Conservation (phyloP, 2,329 filamentous ascomycete genomes). For the Zarea fungicola region DNA sequence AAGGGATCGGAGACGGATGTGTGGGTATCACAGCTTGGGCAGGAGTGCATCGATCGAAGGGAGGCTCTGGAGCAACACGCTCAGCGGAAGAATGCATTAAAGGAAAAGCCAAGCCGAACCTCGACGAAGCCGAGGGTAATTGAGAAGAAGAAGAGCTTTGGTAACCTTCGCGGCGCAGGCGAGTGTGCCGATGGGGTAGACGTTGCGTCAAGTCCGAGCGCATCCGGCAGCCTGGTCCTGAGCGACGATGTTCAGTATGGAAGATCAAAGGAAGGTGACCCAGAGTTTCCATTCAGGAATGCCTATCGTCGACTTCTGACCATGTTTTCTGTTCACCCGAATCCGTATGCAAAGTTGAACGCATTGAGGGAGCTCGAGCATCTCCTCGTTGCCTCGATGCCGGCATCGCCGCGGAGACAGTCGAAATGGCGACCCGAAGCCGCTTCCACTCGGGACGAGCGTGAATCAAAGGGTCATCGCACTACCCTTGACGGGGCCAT, state of each 20-base stretch:
- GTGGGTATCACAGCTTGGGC: constrained; percentile 70
- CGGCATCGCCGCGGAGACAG: constrained; percentile 29
- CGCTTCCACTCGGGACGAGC: constrained; percentile 22
- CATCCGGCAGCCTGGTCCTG: background rate
- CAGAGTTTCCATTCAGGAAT: constrained; percentile 72
- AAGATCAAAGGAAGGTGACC: constrained; percentile 4
- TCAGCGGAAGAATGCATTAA: constrained; percentile 34
- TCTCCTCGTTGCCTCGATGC: constrained; percentile 69
- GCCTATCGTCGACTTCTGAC: constrained; percentile 75
- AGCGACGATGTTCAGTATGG: constrained; percentile 6
- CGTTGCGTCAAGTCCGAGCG: constrained; percentile 14
- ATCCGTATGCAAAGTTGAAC: constrained; percentile 79
- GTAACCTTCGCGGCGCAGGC: constrained; percentile 52
- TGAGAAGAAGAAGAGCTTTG: constrained; percentile 65
- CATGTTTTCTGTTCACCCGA: constrained; percentile 85
- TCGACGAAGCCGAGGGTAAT: constrained; percentile 46
- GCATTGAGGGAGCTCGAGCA: constrained; percentile 78
- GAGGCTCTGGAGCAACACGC: constrained; percentile 48
- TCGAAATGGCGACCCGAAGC: constrained; percentile 22
- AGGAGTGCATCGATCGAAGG: constrained; percentile 59
- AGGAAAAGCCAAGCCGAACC: constrained; percentile 35
- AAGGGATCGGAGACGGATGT: constrained; percentile 86
- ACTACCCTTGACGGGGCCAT: constrained; percentile 61
- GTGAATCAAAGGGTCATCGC: constrained; percentile 29
- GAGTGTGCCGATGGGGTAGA: constrained; percentile 31